Conservation (phyloP, 352 stramenopile species). For the Phytophthora palmivora region DNA sequence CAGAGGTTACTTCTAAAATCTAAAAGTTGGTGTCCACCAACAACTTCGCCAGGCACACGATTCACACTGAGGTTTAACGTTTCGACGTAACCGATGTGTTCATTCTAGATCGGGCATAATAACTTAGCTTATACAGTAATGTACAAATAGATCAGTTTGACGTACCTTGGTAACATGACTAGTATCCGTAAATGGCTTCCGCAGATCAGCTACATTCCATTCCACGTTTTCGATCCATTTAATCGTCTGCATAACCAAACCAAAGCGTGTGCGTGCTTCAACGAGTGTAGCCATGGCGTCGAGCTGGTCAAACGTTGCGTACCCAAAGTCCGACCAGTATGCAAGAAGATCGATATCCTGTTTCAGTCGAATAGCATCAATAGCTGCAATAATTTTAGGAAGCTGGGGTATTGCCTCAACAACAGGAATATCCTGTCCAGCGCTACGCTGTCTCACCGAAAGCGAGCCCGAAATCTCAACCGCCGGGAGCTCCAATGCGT, state of each 20-base stretch:
- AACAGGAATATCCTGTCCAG: neutral
- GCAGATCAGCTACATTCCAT: neutral
- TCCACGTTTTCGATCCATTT: neutral
- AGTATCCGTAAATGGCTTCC: neutral
- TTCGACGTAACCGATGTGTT: neutral
- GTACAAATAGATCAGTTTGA: too few relatives aligned
- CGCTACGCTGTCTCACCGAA: too few relatives aligned
- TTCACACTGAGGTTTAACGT: too few relatives aligned
- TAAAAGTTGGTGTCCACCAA: too few relatives aligned
- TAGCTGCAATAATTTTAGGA: neutral
- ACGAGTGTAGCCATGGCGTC: neutral
- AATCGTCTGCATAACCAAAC: neutral
- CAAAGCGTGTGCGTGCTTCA: neutral
- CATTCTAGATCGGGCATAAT: too few relatives aligned
- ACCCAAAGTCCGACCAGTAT: neutral
- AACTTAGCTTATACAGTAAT: too few relatives aligned
- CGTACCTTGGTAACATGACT: neutral
- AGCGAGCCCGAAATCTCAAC: too few relatives aligned
- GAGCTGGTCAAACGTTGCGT: neutral
- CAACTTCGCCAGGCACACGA: too few relatives aligned
- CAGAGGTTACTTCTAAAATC: too few relatives aligned
- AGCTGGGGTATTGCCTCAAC: neutral
- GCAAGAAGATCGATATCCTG: neutral
- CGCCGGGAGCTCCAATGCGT: neutral
- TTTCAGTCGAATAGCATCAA: neutral